Conservation (phyloP, 2,329 filamentous ascomycete genomes). For the Aspergillus terreus region DNA sequence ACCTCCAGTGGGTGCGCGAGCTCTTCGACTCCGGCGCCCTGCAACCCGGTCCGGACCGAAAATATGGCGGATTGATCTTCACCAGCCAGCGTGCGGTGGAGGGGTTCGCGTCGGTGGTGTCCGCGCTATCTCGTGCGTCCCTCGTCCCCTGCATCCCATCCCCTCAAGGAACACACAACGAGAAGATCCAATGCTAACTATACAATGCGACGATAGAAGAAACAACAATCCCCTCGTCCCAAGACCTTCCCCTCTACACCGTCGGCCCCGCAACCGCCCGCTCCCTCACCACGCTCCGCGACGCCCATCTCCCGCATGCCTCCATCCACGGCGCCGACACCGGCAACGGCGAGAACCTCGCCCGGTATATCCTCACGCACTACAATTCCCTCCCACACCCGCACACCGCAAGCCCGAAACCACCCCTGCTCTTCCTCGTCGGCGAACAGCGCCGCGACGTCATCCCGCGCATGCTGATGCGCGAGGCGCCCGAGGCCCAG, state of each 20-base stretch:
- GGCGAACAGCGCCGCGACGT: conserved; percentile 87
- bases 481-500: conserved; percentile 46
- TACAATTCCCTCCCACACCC: conserved; percentile 50
- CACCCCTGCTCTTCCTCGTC: conserved; percentile 76
- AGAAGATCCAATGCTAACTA: no score
- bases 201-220: background rate
- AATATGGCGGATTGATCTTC: conserved; percentile 48
- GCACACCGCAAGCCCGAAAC: conserved; percentile 21
- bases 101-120: conserved; percentile 35
- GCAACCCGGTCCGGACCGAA: conserved; percentile 9
- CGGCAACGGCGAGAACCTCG: conserved; percentile 78
- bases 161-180: background rate
- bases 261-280: conserved; percentile 55
- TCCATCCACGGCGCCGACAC: conserved; percentile 73
- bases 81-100: conserved; percentile 49
- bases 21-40: conserved; percentile 35
- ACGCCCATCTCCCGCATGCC: conserved; percentile 45
- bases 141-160: no score
- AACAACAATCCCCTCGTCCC: conserved; percentile 18
- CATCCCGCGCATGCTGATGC: conserved; percentile 76
- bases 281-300: conserved; percentile 57
- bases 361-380: conserved; percentile 72
- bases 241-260: conserved; percentile 38
- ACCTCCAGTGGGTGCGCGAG: conserved; percentile 31
- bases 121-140: conserved; percentile 21